These are phyloP conservation scores for Aurinia saxatilis DNA, from an alignment of 345 rosid genomes.

Conservation along the genomic window DNA sequence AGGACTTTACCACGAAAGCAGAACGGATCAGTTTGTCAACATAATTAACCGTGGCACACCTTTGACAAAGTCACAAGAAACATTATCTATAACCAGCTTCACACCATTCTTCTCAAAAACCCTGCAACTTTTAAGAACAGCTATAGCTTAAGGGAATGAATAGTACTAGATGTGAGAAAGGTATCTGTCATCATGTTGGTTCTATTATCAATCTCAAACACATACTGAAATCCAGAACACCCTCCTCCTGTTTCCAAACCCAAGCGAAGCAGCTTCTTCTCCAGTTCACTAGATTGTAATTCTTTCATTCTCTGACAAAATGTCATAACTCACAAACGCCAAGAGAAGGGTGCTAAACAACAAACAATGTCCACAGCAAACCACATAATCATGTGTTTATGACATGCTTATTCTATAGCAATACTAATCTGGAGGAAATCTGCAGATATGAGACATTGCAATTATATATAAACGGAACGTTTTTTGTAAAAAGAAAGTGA, in stretches of 20 bases:
- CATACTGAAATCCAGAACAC: slow-evolving; percentile 94
- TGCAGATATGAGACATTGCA: no score
- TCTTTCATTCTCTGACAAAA: slow-evolving; percentile 75
- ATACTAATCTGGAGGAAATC: no score
- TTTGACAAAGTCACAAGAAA: slow-evolving; percentile 87
- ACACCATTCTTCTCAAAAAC: slow-evolving; percentile 68
- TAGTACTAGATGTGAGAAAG: background rate
- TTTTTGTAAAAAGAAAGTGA: no score
- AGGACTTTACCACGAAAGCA: slow-evolving; percentile 58
- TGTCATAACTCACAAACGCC: background rate
- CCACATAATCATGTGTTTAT: background rate
- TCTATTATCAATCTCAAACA: slow-evolving; percentile 63
- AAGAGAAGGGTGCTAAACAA: slow-evolving; percentile 16
- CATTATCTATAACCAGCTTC: slow-evolving; percentile 66
- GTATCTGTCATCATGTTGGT: slow-evolving; percentile 75
- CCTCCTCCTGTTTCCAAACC: slow-evolving; percentile 98
- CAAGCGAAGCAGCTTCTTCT: slow-evolving; percentile 67
- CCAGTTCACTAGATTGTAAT: slow-evolving; percentile 52
- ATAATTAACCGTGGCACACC: slow-evolving; percentile 91
- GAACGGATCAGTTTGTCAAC: slow-evolving; percentile 91
- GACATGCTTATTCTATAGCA: no score
- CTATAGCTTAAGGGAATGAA: background rate
- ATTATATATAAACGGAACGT: no score
- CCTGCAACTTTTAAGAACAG: slow-evolving; percentile 29
- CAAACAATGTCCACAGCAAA: background rate